Percentiles rank a stretch among this genome's conserved stretches.
These are phyloP conservation scores for Graphiopsis chlorocephala DNA, from an alignment of 2,329 filamentous ascomycete genomes.

Conservation along the genomic window DNA sequence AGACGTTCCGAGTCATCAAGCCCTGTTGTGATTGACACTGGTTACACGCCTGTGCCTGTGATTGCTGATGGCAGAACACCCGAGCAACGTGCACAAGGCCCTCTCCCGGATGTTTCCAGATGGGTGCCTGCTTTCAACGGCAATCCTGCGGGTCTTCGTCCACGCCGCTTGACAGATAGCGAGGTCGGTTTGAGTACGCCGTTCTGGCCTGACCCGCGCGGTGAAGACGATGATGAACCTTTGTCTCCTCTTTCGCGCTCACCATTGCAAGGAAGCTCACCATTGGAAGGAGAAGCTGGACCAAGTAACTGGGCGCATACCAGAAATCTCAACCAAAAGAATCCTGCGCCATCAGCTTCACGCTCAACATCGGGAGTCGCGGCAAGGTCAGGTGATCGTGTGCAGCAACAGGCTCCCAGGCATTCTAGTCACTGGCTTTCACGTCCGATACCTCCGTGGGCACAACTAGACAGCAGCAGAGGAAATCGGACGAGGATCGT, in stretches of 20 bases:
- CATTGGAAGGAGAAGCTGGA: neutral
- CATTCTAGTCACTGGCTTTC: no score
- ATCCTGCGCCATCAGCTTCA: neutral
- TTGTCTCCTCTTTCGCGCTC: neutral
- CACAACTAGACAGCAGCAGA: neutral
- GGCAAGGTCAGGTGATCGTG: no score
- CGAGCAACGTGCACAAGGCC: neutral
- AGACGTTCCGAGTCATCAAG: neutral
- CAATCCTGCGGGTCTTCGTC: neutral
- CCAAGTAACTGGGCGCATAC: neutral
- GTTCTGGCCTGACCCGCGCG: neutral
- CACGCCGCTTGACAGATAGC: neutral
- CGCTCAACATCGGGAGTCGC: neutral
- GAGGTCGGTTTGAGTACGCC: neutral
- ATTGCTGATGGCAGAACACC: slow-evolving; percentile 9
- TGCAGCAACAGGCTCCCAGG: no score
- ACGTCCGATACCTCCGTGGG: neutral
- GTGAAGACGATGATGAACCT: neutral
- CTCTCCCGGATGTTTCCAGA: neutral
- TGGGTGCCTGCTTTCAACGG: neutral
- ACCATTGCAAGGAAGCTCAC: neutral
- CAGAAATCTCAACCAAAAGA: neutral
- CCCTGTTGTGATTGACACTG: neutral
- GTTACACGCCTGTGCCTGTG: slow-evolving; percentile 2
- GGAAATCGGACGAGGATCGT: neutral